phyloP scores from a whole-genome alignment of 192 early-diverging fungal species.

The Endogone sp. region DNA sequence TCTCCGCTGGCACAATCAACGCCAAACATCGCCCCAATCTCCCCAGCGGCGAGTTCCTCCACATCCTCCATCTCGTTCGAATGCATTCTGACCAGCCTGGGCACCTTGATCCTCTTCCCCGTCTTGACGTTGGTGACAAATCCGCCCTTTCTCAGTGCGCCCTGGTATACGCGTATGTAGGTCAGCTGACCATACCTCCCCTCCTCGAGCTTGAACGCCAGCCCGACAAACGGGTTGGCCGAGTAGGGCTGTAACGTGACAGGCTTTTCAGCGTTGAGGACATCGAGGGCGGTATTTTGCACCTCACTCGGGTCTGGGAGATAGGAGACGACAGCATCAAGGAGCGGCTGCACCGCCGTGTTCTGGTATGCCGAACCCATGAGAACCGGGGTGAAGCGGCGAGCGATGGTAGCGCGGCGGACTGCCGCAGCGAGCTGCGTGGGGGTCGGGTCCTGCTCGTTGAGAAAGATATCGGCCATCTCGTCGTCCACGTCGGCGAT shows the following conservation, averaged over 20 bases:
- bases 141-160: conserved; percentile 80
- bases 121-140: conserved; percentile 86
- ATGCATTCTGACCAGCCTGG: conserved; percentile 97
- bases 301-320: conserved; percentile 74
- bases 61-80: conserved; percentile 98
- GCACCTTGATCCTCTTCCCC: conserved; percentile 92
- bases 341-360: conserved; percentile 73
- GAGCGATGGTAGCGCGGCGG: conserved; percentile 72
- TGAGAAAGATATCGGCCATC: conserved; percentile 79
- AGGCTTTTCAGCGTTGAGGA: conserved; percentile 57
- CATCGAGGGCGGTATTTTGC: conserved; percentile 66
- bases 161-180: conserved; percentile 96
- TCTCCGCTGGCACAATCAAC: conserved; percentile 96
- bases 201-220: conserved; percentile 92
- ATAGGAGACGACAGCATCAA: conserved; percentile 68
- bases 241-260: conserved; percentile 60
- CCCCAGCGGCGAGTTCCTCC: conserved; percentile 85
- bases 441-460: conserved; percentile 64
- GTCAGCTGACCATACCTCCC: conserved; percentile 95
- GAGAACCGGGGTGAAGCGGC: conserved; percentile 78
- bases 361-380: conserved; percentile 88
- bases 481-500: conserved; percentile 82
- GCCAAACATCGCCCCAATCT: conserved; percentile 98
- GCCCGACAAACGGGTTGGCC: conserved; percentile 73
- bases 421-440: conserved; percentile 72